A percentile compares a stretch with the other conserved stretches of the same genome.
phyloP scores from a whole-genome alignment of 2,329 filamentous ascomycete species.

The Aspergillus ustus region DNA sequence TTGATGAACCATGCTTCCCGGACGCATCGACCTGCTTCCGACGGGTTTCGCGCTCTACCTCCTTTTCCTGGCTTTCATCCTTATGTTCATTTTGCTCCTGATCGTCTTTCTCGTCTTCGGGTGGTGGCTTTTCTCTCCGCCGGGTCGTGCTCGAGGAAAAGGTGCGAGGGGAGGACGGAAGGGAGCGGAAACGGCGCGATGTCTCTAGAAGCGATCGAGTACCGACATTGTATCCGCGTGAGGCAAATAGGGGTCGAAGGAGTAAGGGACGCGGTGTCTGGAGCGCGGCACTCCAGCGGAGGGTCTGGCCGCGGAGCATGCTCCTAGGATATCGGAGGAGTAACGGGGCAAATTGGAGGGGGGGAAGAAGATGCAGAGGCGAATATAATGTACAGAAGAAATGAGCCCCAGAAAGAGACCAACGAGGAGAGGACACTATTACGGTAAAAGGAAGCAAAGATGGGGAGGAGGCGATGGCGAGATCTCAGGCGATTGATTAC shows the following conservation, averaged over 20 bases:
- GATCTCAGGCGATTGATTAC: conserved; percentile 30
- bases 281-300: conserved; percentile 68
- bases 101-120: conserved; percentile 44
- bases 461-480: conserved; percentile 25
- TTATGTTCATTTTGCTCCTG: conserved; percentile 33
- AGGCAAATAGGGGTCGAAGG: conserved; percentile 37
- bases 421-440: not conserved
- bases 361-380: conserved; percentile 1
- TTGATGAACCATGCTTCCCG: conserved; percentile 31
- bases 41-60: conserved; percentile 50
- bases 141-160: conserved; percentile 54
- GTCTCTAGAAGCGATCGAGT: conserved; percentile 33
- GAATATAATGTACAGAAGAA: conserved; percentile 21
- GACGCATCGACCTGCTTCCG: conserved; percentile 47
- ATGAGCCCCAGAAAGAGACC: not conserved
- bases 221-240: conserved; percentile 38
- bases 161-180: conserved; percentile 39
- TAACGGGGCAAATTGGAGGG: conserved; percentile 20
- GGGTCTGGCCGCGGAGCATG: conserved; percentile 68
- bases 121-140: conserved; percentile 61
- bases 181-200: conserved; percentile 29
- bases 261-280: conserved; percentile 51
- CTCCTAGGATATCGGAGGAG: conserved; percentile 34
- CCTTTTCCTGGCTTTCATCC: conserved; percentile 38
- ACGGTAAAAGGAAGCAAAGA: conserved; percentile 16